Percentiles rank a stretch among this genome's conserved stretches.
phyloP scores from a whole-genome alignment of 768 basidiomycete species.

The Kwoniella mangroviensis region DNA sequence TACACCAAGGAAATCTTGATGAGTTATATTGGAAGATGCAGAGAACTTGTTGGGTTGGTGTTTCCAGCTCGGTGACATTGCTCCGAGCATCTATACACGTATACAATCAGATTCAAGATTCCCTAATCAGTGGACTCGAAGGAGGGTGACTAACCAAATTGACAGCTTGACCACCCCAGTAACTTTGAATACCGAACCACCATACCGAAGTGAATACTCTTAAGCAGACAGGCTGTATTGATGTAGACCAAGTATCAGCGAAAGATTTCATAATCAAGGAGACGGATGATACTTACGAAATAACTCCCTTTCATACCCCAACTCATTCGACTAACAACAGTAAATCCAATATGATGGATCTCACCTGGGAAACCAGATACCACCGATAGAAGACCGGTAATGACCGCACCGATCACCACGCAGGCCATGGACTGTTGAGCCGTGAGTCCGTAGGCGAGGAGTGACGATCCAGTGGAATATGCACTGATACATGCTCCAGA shows the following conservation, averaged over 20 bases:
- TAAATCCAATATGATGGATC: conserved; percentile 38
- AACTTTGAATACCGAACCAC: conserved; percentile 36
- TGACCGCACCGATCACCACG: conserved; percentile 31
- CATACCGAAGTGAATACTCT: conserved; percentile 36
- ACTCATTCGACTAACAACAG: conserved; percentile 27
- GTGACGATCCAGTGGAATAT: conserved; percentile 33
- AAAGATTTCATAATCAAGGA: not conserved
- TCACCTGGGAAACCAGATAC: conserved; percentile 32
- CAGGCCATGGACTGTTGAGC: conserved; percentile 32
- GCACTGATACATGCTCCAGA: conserved; percentile 30
- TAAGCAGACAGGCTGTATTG: conserved; percentile 14
- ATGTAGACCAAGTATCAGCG: not conserved
- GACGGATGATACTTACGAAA: conserved; percentile 23
- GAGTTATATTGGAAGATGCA: conserved; percentile 20
- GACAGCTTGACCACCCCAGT: conserved; percentile 46
- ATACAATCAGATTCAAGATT: not conserved
- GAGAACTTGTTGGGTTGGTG: conserved; percentile 18
- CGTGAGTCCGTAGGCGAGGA: conserved; percentile 35
- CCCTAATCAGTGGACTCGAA: not conserved
- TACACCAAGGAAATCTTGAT: conserved; percentile 27
- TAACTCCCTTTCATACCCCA: conserved; percentile 40
- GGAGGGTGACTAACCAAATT: not conserved
- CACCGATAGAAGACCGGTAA: conserved; percentile 35
- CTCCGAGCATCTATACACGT: conserved; percentile 27
- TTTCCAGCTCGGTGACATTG: conserved; percentile 32